phyloP scores from a whole-genome alignment of 768 basidiomycete species.

The Kwoniella dendrophila region DNA sequence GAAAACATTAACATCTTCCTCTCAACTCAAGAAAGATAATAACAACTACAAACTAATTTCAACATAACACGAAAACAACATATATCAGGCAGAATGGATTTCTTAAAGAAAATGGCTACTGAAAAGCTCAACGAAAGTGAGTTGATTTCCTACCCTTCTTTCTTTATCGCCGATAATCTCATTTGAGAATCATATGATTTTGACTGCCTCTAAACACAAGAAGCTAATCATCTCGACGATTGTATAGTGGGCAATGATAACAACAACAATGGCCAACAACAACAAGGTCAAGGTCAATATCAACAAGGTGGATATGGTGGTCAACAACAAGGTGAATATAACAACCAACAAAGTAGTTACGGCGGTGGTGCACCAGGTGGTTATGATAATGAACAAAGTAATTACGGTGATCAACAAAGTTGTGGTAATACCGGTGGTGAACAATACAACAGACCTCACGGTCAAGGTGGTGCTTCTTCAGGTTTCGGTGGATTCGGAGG shows the following conservation, averaged over 20 bases:
- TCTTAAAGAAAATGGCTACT: constrained; percentile 71
- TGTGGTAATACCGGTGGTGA: constrained; percentile 29
- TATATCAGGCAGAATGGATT: constrained; percentile 59
- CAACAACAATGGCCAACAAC: constrained; percentile 35
- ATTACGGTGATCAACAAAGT: constrained; percentile 10
- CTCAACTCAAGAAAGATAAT: neutral
- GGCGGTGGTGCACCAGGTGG: constrained; percentile 6
- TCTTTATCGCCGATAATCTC: neutral
- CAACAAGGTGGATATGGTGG: constrained; percentile 27
- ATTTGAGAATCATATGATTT: neutral
- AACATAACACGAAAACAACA: constrained; percentile 12
- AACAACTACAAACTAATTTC: constrained; percentile 6
- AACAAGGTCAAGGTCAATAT: constrained; percentile 4
- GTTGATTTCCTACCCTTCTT: constrained; percentile 27
- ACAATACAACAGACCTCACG: constrained; percentile 45
- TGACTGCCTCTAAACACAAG: too few relatives aligned
- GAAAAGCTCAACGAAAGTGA: constrained; percentile 64
- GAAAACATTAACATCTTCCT: too few relatives aligned
- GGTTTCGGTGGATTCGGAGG: constrained; percentile 29
- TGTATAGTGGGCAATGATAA: constrained; percentile 21
- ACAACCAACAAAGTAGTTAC: constrained; percentile 9
- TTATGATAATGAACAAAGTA: constrained; percentile 18
- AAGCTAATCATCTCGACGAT: neutral
- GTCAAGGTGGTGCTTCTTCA: constrained; percentile 33
- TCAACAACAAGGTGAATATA: constrained; percentile 9